Base-by-base conservation (phyloP, 1,284 basidiomycete species). In the Malassezia obtusa region DNA sequence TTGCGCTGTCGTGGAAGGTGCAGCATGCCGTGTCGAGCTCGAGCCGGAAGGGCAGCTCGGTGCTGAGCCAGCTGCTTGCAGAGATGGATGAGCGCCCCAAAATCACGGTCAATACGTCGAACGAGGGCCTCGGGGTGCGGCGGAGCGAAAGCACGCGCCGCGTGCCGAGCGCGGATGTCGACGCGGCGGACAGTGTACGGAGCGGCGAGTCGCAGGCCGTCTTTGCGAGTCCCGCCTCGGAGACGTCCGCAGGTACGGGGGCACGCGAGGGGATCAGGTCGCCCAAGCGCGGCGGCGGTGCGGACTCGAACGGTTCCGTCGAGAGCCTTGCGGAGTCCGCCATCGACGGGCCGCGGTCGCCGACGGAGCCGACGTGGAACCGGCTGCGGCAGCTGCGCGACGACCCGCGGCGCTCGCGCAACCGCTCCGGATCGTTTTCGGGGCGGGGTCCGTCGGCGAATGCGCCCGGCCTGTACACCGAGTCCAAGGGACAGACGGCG, bases 1-100 rank as follows among this genome's bases (percentile, higher is more conserved):
- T 88, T 66, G 81, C 78, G 14, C 80, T 84, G 33, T 78, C 80
- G 44, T 88, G 86, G 86, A 83, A 82, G 70, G 80, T 87, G 75
- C 84, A 83, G 21, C 48, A 56, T 26, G 31, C 53, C 31, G 45
- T 49, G 2, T 32, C 43, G 17, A 30, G 26, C 22, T 19, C 43
- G 17, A 26, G 26, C 4, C 43, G 43, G 11, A 45, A 30, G 26
- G 26, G 26, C n/a, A 19, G n/a, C 7, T 21, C 40, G 2, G 40
- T 10, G 4, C 32, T 45, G 26, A 3, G 8, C 19, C 43, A 30
- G 26, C 11, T 45, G 12, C 4, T 11, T 7, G 8, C 1, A 9
- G 40, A 43, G 75, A 78, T 82, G 60, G 81, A 81, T 1, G 59
- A 69, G 49, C 57, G 60, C 15, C 49, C 57, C 17, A 60, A 50